Base-by-base conservation (phyloP, 108 stramenopile genomes). In the Licmophora abbreviata region DNA sequence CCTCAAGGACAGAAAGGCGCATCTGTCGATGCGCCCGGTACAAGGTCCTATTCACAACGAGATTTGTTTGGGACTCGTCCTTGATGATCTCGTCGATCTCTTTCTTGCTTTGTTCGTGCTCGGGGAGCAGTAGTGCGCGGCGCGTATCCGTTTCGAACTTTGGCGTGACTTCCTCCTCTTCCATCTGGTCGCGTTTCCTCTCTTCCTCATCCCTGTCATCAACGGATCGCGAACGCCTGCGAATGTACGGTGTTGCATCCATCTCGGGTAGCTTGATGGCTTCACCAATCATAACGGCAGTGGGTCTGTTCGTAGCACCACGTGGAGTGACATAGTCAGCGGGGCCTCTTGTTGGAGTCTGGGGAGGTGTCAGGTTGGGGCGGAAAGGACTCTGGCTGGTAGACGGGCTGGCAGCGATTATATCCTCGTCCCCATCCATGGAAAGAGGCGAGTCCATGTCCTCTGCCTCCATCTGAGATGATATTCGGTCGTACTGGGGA, bases 1-100 rank as follows among this genome's bases (percentile, higher is more conserved):
- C 90, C 37, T 88, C 90, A 25, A 81, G 54, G 2, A 92, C 77
- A 26, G 90, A 72, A 17, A 83, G 67, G 24, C 90, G 76, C 81
- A 87, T 85, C 41, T 83, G 76, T 12, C 86, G 69, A 51, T 92
- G 90, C 10, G 81, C 79, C 21, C 86, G 54, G 49, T 88, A 88
- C 24, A 88, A 29, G 15, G 61, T 64, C 9, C 86, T 57, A 51
- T 86, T 90, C 14, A 85, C 76, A 38, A 71, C 68, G 17, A 89
- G 65, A 10, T 73, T 71, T 2, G 76, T 76, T 51, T 68, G 60
- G 11, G 55, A 46, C 36, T 74, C 58, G 24, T 88, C 73, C 18
- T 63, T 29, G 35, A 68, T 56, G 8, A 59, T 47, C 12, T 42
- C 51, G 23, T 66, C 61, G 32, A 76, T 40, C 15, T 64, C 54